Percentiles rank a stretch among this genome's conserved stretches.
These are phyloP conservation scores for Apophysomyces elegans DNA, from an alignment of 371 early-diverging fungal genomes.

Conservation along the genomic window DNA sequence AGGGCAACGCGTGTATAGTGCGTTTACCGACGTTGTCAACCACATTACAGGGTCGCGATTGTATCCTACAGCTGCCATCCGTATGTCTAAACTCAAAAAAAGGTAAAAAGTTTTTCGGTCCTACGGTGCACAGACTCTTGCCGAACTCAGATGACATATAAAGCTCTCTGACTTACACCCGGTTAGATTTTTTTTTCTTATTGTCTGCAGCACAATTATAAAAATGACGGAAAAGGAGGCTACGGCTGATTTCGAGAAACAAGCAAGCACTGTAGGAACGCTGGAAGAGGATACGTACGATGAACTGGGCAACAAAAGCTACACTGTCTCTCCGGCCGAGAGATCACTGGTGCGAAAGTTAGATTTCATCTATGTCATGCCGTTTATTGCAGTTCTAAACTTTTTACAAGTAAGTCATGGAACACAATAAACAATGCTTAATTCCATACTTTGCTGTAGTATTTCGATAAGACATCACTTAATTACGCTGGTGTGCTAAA, in stretches of 20 bases:
- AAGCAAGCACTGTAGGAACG: background rate
- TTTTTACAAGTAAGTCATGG: slow-evolving; percentile 30
- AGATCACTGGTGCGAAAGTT: slow-evolving; percentile 24
- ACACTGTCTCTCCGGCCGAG: slow-evolving; percentile 17
- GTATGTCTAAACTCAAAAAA: no score
- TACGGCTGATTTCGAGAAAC: background rate
- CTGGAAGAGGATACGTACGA: background rate
- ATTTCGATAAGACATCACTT: slow-evolving; percentile 25
- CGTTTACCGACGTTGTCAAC: no score
- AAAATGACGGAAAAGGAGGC: background rate
- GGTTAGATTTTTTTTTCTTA: background rate
- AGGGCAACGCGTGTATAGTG: no score
- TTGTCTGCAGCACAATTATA: background rate
- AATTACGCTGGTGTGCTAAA: slow-evolving; percentile 22
- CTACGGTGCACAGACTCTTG: background rate
- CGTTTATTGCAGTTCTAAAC: slow-evolving; percentile 31
- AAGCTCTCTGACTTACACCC: background rate
- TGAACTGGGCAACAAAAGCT: background rate
- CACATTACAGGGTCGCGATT: no score
- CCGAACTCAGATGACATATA: background rate
- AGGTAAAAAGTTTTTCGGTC: no score
- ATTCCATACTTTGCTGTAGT: slow-evolving; percentile 12
- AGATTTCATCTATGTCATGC: slow-evolving; percentile 38
- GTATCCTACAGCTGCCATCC: no score
- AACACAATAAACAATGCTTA: background rate